Percentiles rank a stretch among this genome's conserved stretches.
These are phyloP conservation scores for Venturiaceae sp. DNA, from an alignment of 2,329 filamentous ascomycete species.

Conservation along the genomic window DNA sequence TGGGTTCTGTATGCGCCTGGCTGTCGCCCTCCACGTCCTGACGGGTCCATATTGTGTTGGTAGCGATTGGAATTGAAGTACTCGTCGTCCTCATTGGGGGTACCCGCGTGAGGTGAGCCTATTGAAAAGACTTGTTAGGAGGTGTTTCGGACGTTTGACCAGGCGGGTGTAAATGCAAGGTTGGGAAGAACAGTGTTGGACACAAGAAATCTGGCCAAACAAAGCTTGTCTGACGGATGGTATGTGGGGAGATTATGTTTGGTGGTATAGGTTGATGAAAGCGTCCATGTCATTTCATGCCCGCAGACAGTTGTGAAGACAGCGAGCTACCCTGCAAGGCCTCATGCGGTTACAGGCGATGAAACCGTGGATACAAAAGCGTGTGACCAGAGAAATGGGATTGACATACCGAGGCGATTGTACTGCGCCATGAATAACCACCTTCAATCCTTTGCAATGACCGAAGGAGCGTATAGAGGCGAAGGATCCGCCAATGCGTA, in stretches of 20 bases:
- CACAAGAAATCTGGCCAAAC: background rate
- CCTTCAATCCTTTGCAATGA: constrained; percentile 14
- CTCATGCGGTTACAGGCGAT: background rate
- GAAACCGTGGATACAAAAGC: constrained; percentile 11
- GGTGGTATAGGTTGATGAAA: background rate
- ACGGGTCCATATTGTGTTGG: constrained; percentile 37
- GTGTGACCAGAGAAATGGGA: constrained; percentile 2
- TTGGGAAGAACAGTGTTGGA: background rate
- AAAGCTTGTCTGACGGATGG: background rate
- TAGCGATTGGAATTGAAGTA: constrained; percentile 23
- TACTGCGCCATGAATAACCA: constrained; percentile 15
- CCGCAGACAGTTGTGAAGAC: background rate
- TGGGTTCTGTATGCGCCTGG: constrained; percentile 67
- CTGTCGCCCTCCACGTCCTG: constrained; percentile 35
- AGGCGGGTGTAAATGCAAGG: background rate
- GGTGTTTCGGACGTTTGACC: background rate
- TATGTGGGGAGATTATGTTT: background rate
- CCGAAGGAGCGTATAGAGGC: background rate
- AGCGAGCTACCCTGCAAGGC: background rate
- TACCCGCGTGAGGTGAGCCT: constrained; percentile 22
- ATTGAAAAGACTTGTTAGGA: background rate
- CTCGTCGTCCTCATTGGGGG: constrained; percentile 30
- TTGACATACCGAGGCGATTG: constrained; percentile 24
- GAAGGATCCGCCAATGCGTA: background rate
- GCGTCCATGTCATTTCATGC: background rate